Base-by-base conservation (phyloP, 2,329 filamentous ascomycete genomes). In the Apiospora rasikravindrae region DNA sequence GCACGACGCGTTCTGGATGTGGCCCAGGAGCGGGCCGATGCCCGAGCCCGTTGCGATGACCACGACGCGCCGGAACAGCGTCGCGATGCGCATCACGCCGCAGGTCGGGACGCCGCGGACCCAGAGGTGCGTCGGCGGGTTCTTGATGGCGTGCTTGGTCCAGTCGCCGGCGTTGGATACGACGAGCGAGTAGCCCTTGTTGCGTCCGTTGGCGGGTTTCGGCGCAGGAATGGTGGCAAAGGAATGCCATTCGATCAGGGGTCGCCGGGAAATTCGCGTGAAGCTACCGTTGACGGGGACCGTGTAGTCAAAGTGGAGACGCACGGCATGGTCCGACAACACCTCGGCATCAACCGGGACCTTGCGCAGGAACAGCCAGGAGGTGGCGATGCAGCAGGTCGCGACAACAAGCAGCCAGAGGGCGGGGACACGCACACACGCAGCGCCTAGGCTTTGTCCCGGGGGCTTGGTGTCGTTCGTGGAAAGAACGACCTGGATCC, bases 161-260 rank as follows among this genome's bases (percentile, higher is more conserved):
- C 93, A 95, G 82, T 95, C 92, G 29, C 93, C 93, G 4, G 92
- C 92, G 75, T 91, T 92, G 70, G 92, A 93, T 40, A 95, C 86
- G 42, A 95, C 83, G 42, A 93, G 84, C 0, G 91, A 93, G 82
- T 92, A 94, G 19, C 89, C 90, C 70, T 83, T 83, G 49, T 83
- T 79, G 67, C 83, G 76, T 45, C 74, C 77, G 71, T 79, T 68
- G 16, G 74, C 76, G 10, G 77, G 76, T 70, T 83, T 79, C 2
- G 88, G 85, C 70, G 88, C 86, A 0, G 92, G 90, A 73, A 95
- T 93, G 1, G 91, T 91, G 61, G 93, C 93, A 78, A 95, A 95
- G 0, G 90, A 89, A 82, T 95, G 93, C 86, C 92, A 94, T 81
- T 95, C 93, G 11, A 87, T 82, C 51, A 94, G 84, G 0, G 92